Conservation (phyloP, 129 eudicot genomes). For the Gnaphalium uliginosum region DNA sequence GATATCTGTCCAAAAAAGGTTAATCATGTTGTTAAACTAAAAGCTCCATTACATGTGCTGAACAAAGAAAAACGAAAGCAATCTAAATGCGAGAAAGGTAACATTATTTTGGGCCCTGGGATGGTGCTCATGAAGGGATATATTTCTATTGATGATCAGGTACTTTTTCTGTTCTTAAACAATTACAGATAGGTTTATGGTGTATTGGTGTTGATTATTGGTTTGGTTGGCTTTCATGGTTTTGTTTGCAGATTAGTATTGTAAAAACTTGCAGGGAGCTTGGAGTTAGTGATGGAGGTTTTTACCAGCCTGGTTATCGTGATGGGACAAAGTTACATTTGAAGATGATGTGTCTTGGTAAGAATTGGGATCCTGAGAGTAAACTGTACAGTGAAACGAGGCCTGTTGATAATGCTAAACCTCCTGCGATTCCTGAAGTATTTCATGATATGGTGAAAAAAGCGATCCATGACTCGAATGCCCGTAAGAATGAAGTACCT, state of each 20-base stretch:
- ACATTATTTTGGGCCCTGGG: conserved; percentile 54
- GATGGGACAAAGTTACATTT: conserved; percentile 57
- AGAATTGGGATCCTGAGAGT: conserved; percentile 81
- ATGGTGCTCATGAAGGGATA: conserved; percentile 70
- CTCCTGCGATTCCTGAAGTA: conserved; percentile 59
- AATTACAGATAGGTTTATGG: background rate
- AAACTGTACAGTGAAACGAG: conserved; percentile 43
- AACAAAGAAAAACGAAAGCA: conserved; percentile 54
- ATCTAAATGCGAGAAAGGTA: conserved; percentile 29
- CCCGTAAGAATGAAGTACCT: conserved; percentile 9
- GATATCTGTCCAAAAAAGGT: conserved; percentile 56
- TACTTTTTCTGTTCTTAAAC: conserved; percentile 8
- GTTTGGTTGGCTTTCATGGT: background rate
- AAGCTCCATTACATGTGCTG: conserved; percentile 39
- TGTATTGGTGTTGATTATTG: background rate
- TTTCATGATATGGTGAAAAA: conserved; percentile 54
- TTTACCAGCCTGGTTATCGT: conserved; percentile 67
- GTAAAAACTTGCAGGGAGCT: conserved; percentile 55
- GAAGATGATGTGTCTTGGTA: conserved; percentile 93
- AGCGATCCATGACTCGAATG: conserved; percentile 52
- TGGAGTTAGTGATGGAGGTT: conserved; percentile 70
- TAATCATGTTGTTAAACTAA: conserved; percentile 35
- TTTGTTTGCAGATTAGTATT: conserved; percentile 46
- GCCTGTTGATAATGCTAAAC: conserved; percentile 55
- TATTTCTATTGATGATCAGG: conserved; percentile 68